Conservation (phyloP, 2,329 filamentous ascomycete genomes). For the Alternaria dauci region DNA sequence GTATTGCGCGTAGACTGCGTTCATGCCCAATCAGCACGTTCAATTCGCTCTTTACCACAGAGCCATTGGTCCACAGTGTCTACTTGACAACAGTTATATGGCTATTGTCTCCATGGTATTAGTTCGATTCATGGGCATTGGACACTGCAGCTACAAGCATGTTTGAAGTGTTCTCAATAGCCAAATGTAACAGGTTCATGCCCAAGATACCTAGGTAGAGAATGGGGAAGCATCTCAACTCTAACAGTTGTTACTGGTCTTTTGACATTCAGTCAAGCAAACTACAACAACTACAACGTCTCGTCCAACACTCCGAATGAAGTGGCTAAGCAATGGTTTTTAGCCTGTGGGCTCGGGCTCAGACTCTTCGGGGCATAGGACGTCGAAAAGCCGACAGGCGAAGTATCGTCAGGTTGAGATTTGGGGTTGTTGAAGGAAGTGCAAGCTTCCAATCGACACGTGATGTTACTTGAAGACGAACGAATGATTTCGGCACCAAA, state of each 20-base stretch:
- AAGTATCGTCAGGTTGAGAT: no score
- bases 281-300: neutral
- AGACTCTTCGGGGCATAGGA: no score
- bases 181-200: neutral
- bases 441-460: neutral
- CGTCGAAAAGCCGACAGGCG: no score
- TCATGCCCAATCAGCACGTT: neutral
- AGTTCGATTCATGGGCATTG: neutral
- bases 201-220: no score
- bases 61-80: neutral
- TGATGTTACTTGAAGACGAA: neutral
- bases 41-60: neutral
- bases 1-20: neutral
- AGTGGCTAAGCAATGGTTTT: neutral
- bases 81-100: neutral
- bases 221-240: no score
- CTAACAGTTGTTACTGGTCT: neutral
- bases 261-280: neutral
- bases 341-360: no score
- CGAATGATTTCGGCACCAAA: neutral
- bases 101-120: neutral
- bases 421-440: neutral
- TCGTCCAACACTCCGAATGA: no score
- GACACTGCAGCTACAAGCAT: neutral
- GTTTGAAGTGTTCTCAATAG: neutral